phyloP scores from a whole-genome alignment of 148 eudicot species.

The Rhododendron ovatum region DNA sequence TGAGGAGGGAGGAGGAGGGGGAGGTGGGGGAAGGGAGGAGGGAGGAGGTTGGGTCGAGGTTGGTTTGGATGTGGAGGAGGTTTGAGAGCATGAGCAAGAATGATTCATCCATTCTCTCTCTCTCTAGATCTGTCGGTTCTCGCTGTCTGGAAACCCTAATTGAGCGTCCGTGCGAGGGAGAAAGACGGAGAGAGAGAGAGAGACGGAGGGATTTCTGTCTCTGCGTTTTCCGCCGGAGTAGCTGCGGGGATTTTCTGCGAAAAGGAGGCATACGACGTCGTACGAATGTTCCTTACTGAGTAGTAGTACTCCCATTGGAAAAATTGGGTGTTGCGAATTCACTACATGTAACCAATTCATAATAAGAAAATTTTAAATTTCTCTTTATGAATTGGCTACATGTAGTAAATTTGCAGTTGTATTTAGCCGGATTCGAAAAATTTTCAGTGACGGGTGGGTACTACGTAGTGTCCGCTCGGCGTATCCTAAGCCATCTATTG shows the following conservation, averaged over 20 bases:
- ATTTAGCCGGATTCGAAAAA: too few species aligned
- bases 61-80: constrained; percentile 78
- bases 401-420: too few species aligned
- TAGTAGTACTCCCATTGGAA: too few species aligned
- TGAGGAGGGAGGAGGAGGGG: neutral
- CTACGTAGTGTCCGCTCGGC: too few species aligned
- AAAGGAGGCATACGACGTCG: neutral
- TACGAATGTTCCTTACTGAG: too few species aligned
- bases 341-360: too few species aligned
- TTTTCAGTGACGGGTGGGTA: too few species aligned
- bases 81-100: constrained; percentile 72
- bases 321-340: too few species aligned
- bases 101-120: constrained; percentile 55
- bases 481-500: too few species aligned
- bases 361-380: too few species aligned
- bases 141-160: neutral
- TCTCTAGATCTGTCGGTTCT: neutral
- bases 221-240: neutral
- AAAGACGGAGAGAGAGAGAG: neutral
- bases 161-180: neutral
- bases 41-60: constrained; percentile 78
- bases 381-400: too few species aligned
- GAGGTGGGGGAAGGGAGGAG: constrained; percentile 27
- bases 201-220: neutral
- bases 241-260: neutral